Conservation (phyloP, 768 basidiomycete species). For the Tremella yokohamensis region DNA sequence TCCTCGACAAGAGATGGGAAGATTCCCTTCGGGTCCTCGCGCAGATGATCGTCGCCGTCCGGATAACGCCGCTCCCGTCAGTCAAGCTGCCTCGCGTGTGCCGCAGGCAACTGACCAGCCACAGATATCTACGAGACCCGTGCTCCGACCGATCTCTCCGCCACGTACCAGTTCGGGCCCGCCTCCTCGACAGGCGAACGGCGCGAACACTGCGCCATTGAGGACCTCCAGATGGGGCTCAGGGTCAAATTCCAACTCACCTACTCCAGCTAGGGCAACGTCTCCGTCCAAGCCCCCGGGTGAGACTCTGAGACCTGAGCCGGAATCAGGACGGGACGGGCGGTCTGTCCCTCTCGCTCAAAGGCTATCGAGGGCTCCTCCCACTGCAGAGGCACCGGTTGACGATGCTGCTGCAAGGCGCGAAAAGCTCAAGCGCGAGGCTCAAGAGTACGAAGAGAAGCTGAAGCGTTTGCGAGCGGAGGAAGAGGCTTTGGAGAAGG, state of each 20-base stretch:
- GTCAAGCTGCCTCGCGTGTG: not conserved
- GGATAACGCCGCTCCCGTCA: not conserved
- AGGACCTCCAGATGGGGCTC: not conserved
- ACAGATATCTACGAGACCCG: not conserved
- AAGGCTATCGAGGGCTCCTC: not conserved
- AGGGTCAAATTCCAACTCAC: not conserved
- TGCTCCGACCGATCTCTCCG: not conserved
- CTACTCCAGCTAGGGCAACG: not conserved
- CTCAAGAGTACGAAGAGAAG: conserved; percentile 5
- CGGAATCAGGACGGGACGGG: too few relatives aligned
- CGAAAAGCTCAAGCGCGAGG: not conserved
- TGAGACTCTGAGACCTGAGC: too few relatives aligned
- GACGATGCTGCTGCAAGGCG: not conserved
- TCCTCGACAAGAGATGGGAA: not conserved
- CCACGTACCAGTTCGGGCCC: not conserved
- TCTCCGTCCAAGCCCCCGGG: too few relatives aligned
- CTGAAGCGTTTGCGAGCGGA: conserved; percentile 8
- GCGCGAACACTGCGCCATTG: not conserved
- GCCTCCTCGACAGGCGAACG: not conserved
- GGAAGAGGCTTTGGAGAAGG: conserved; percentile 1
- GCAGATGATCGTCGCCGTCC: not conserved
- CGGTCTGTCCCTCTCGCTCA: not conserved
- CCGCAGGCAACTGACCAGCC: not conserved
- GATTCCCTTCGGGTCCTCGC: not conserved
- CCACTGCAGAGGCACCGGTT: not conserved